Conservation (phyloP, 1,284 basidiomycete species). For the Cutaneotrichosporon cutaneum region DNA sequence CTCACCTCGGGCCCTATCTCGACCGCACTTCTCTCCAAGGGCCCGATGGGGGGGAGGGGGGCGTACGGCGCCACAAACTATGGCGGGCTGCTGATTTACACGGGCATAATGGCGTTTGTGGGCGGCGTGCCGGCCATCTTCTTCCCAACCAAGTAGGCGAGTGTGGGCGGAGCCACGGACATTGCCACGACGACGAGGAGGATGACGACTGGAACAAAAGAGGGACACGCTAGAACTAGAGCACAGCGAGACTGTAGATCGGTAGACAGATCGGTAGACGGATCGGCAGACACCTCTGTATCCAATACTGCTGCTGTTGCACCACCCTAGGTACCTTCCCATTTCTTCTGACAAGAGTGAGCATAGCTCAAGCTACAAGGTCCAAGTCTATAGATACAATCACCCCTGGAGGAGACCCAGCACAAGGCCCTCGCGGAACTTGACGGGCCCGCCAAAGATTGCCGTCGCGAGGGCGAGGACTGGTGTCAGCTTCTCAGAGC, state of each 20-base stretch:
- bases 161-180: too few relatives aligned
- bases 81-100: conserved; percentile 37
- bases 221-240: too few relatives aligned
- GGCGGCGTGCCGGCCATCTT: conserved; percentile 24
- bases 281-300: too few relatives aligned
- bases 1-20: conserved; percentile 49
- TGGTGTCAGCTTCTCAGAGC: neutral
- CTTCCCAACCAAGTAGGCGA: conserved; percentile 20
- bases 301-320: too few relatives aligned
- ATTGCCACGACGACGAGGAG: too few relatives aligned
- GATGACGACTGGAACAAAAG: too few relatives aligned
- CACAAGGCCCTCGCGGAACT: conserved; percentile 10
- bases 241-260: too few relatives aligned
- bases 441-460: conserved; percentile 17
- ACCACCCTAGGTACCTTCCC: too few relatives aligned
- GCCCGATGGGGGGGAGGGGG: conserved; percentile 32
- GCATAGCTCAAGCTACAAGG: too few relatives aligned
- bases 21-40: conserved; percentile 34
- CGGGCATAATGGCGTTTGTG: conserved; percentile 28
- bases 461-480: conserved; percentile 17
- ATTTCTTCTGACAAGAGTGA: too few relatives aligned
- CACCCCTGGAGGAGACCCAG: neutral
- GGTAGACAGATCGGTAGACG: too few relatives aligned
- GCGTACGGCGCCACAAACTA: conserved; percentile 49
- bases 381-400: neutral